Conservation (phyloP, 495 filamentous ascomycete genomes). For the Lophiotrema nucula region DNA sequence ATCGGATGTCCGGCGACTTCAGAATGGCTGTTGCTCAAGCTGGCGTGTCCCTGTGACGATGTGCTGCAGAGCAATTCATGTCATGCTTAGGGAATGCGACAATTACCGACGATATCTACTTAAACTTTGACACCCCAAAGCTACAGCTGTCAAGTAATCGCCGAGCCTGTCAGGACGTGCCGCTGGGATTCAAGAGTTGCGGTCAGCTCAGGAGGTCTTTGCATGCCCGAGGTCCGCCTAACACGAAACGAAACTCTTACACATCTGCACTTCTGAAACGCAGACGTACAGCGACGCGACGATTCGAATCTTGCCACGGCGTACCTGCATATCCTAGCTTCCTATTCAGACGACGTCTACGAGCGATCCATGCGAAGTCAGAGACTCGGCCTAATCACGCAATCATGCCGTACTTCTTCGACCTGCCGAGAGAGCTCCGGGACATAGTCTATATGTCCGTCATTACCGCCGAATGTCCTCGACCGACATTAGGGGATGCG, state of each 20-base stretch:
- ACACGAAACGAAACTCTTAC: conserved; percentile 19
- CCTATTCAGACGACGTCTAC: conserved; percentile 9
- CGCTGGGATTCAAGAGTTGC: neutral
- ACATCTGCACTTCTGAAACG: conserved; percentile 13
- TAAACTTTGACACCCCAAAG: neutral
- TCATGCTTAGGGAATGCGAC: neutral
- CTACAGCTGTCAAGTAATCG: neutral
- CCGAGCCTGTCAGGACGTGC: neutral
- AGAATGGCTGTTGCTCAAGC: neutral
- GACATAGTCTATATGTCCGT: conserved; percentile 24
- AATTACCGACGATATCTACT: neutral
- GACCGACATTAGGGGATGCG: conserved; percentile 11
- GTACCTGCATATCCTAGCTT: neutral
- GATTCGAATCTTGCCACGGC: neutral
- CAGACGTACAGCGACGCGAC: neutral
- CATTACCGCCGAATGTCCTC: conserved; percentile 13
- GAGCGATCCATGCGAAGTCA: neutral
- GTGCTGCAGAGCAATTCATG: neutral
- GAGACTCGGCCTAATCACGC: neutral
- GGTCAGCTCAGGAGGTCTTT: neutral
- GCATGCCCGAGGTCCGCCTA: neutral
- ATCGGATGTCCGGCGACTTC: neutral
- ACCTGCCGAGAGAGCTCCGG: conserved; percentile 29
- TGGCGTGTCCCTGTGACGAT: neutral
- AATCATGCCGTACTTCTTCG: conserved; percentile 21